phyloP scores from a whole-genome alignment of 257 asterid genomes.

The Oldenlandia corymbosa region DNA sequence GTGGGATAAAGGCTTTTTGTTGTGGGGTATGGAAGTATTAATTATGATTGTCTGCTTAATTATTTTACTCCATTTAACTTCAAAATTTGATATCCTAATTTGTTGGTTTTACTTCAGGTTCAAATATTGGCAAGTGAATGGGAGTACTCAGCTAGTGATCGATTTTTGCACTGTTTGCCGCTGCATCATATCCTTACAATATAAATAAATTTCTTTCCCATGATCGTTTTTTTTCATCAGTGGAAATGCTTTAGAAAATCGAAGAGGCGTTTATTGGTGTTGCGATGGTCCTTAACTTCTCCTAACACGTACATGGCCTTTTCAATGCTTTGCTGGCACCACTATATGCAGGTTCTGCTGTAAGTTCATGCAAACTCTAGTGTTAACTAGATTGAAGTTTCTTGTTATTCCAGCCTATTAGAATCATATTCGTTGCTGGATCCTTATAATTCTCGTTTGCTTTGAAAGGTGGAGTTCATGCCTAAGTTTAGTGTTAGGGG shows the following conservation, averaged over 20 bases:
- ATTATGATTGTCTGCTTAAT: not conserved
- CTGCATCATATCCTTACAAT: conserved; percentile 80
- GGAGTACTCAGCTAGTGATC: conserved; percentile 64
- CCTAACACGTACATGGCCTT: conserved; percentile 78
- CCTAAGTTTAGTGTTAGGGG: conserved; percentile 96
- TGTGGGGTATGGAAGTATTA: conserved; percentile 1
- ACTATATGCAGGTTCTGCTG: conserved; percentile 77
- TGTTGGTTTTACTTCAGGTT: conserved; percentile 43
- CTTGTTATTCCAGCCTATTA: conserved; percentile 3
- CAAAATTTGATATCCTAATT: too few species aligned
- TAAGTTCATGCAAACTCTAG: conserved; percentile 30
- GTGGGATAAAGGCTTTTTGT: too few species aligned
- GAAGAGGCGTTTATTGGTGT: conserved; percentile 14
- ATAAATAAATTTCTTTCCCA: not conserved
- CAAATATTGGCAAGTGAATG: conserved; percentile 75
- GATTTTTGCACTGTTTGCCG: conserved; percentile 80
- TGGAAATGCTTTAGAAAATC: conserved; percentile 1
- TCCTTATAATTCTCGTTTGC: conserved; percentile 12
- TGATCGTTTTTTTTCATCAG: not conserved
- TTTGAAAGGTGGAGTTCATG: conserved; percentile 74
- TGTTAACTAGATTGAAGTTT: conserved; percentile 9
- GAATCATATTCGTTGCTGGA: conserved; percentile 6
- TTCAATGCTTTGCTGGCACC: conserved; percentile 90
- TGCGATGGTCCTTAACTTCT: conserved; percentile 47
- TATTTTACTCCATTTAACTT: not conserved